phyloP scores from a whole-genome alignment of 257 asterid species.

The Galeopsis tetrahit region DNA sequence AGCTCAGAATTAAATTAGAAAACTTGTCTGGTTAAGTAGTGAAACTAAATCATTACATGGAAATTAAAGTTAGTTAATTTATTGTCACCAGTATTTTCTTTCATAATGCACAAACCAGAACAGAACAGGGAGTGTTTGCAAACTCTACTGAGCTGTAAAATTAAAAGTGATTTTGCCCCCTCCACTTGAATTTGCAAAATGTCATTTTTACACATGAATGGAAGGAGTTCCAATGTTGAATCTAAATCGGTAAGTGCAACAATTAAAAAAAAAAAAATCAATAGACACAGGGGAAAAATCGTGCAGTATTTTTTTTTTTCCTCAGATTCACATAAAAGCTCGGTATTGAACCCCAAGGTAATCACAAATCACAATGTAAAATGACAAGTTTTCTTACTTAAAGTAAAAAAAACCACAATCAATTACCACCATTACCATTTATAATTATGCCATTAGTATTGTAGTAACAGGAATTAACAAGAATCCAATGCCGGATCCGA shows the following conservation, averaged over 20 bases:
- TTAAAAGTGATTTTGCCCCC: too few species aligned
- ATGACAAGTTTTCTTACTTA: not conserved
- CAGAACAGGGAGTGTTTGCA: too few species aligned
- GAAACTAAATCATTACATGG: conserved; percentile 7
- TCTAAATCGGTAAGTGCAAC: not conserved
- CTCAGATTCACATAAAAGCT: conserved; percentile 14
- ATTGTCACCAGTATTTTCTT: too few species aligned
- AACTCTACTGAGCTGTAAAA: too few species aligned
- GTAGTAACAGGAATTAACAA: not conserved
- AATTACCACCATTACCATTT: not conserved
- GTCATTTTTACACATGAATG: not conserved
- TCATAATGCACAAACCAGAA: not conserved
- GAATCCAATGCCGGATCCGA: not conserved
- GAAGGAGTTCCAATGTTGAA: not conserved
- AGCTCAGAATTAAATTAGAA: not conserved
- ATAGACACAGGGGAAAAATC: not conserved
- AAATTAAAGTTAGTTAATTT: not conserved
- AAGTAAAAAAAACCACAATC: not conserved
- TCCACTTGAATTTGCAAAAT: not conserved
- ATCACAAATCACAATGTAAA: conserved; percentile 17
- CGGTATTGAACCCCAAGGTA: not conserved
- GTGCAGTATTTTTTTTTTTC: not conserved
- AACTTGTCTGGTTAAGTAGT: not conserved
- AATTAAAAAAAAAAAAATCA: conserved; percentile 15
- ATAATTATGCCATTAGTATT: not conserved